Conservation (phyloP, 192 early-diverging fungal genomes). For the Backusella circina region DNA sequence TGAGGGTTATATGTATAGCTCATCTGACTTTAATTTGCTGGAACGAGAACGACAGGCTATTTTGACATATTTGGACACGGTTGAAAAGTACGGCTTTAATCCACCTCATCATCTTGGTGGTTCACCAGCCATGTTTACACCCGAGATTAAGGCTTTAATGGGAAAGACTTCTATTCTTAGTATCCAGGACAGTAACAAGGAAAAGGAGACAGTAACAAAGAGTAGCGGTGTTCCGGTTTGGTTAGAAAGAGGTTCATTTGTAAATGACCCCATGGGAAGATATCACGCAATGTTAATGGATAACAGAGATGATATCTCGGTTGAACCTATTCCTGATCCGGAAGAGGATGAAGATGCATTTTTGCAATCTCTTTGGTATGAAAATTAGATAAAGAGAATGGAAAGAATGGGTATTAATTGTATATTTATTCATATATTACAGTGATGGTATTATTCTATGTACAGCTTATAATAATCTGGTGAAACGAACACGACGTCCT, state of each 20-base stretch:
- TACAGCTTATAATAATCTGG: slow-evolving; percentile 47
- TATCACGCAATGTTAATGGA: slow-evolving; percentile 49
- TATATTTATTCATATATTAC: not conserved
- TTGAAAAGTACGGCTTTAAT: slow-evolving; percentile 44
- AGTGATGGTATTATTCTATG: slow-evolving; percentile 50
- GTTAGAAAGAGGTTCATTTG: slow-evolving; percentile 27
- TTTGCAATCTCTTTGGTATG: slow-evolving; percentile 43
- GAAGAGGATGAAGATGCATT: slow-evolving; percentile 39
- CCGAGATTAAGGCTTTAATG: slow-evolving; percentile 31
- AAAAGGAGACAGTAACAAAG: not conserved
- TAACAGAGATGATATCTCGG: slow-evolving; percentile 18
- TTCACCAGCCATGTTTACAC: slow-evolving; percentile 23
- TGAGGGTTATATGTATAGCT: slow-evolving; percentile 48
- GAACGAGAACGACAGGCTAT: slow-evolving; percentile 43
- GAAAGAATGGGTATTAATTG: not conserved
- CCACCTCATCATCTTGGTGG: slow-evolving; percentile 38
- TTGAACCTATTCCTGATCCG: slow-evolving; percentile 26
- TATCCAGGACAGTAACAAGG: not conserved
- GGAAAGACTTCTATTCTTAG: slow-evolving; percentile 22
- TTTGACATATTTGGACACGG: slow-evolving; percentile 39
- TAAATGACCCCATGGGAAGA: slow-evolving; percentile 33
- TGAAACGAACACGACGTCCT: slow-evolving; percentile 46
- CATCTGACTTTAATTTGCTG: slow-evolving; percentile 37
- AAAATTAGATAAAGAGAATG: not conserved
- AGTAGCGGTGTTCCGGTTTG: slow-evolving; percentile 21